phyloP scores from a whole-genome alignment of 345 rosid species.

The Erysimum cheiranthoides region DNA sequence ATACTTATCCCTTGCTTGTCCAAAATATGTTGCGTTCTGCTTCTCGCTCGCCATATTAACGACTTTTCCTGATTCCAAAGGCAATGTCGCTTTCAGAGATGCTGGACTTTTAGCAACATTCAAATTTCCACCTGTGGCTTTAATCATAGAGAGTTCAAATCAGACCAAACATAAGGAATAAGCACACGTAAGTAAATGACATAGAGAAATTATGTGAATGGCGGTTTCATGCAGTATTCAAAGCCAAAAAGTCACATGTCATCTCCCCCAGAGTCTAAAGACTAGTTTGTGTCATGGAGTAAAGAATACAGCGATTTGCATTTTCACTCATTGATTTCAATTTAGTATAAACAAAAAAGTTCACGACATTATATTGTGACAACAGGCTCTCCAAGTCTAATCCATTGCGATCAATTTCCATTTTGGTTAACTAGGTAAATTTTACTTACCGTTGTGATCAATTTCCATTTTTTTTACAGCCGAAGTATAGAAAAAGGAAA shows the following conservation, averaged over 20 bases:
- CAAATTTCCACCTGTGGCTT: conserved; percentile 72
- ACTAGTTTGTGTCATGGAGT: background rate
- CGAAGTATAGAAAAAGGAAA: too few species aligned
- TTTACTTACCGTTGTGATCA: too few species aligned
- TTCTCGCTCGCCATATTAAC: conserved; percentile 41
- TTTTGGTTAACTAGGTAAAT: too few species aligned
- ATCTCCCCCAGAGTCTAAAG: background rate
- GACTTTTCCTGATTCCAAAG: conserved; percentile 29
- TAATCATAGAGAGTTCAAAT: conserved; percentile 40
- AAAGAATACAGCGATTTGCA: background rate
- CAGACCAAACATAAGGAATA: conserved; percentile 30
- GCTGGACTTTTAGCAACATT: conserved; percentile 51
- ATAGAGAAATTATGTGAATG: background rate
- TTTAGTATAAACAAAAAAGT: background rate
- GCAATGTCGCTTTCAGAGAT: conserved; percentile 47
- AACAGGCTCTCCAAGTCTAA: too few species aligned
- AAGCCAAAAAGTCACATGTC: background rate
- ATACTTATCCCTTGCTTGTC: conserved; percentile 53
- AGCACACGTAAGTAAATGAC: conserved; percentile 17
- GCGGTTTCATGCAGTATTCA: too few species aligned
- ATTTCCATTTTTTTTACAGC: too few species aligned
- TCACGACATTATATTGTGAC: background rate
- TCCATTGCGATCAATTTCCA: too few species aligned
- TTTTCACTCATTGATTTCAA: conserved; percentile 9
- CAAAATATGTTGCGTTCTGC: conserved; percentile 49